phyloP scores from a whole-genome alignment of 768 basidiomycete genomes.

The Lactarius quietus region DNA sequence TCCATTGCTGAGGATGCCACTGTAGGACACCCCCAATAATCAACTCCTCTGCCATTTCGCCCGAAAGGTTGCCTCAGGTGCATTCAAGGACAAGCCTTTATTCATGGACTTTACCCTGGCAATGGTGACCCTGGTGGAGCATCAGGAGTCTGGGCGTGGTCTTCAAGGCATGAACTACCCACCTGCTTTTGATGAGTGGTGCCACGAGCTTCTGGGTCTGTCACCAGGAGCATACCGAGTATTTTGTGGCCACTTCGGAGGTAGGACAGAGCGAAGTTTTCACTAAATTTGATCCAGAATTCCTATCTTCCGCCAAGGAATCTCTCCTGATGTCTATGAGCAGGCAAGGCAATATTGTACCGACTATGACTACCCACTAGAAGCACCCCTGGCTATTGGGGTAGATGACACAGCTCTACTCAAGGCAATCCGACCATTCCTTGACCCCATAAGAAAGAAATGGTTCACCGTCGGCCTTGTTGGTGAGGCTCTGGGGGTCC shows the following conservation, averaged over 20 bases:
- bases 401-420: neutral
- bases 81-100: too few species aligned
- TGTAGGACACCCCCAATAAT: too few species aligned
- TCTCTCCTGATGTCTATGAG: neutral
- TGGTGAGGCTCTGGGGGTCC: neutral
- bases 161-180: neutral
- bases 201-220: neutral
- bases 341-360: neutral
- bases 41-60: neutral
- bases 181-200: neutral
- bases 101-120: too few species aligned
- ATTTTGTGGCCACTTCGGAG: neutral
- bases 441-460: neutral
- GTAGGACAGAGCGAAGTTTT: neutral
- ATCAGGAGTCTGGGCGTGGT: neutral
- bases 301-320: neutral
- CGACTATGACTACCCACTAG: neutral
- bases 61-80: neutral
- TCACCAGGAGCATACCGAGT: neutral
- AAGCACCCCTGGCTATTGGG: neutral
- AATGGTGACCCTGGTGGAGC: neutral
- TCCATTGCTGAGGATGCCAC: too few species aligned
- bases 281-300: neutral
- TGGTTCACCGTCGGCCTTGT: neutral
- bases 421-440: neutral